These are phyloP conservation scores for Tricholoma sp. DNA, from an alignment of 768 basidiomycete genomes.

Conservation along the genomic window DNA sequence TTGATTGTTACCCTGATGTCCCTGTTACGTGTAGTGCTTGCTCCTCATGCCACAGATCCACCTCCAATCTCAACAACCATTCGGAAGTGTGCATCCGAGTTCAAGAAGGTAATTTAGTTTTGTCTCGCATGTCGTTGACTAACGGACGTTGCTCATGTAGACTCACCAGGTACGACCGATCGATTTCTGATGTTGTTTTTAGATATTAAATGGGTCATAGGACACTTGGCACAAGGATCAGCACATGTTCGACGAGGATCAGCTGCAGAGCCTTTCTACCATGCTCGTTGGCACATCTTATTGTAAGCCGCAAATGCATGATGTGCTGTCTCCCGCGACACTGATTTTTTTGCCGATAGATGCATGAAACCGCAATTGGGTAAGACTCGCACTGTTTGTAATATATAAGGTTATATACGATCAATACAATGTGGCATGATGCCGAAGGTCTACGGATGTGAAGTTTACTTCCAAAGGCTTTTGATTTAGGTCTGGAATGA, in stretches of 20 bases:
- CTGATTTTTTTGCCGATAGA: constrained; percentile 7
- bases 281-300: constrained; percentile 91
- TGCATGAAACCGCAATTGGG: constrained; percentile 4
- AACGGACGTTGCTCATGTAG: constrained; percentile 25
- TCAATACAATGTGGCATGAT: background rate
- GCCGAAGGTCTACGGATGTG: background rate
- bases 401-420: background rate
- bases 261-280: constrained; percentile 77
- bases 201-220: constrained; percentile 31
- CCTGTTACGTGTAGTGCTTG: constrained; percentile 48
- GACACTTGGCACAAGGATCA: constrained; percentile 94
- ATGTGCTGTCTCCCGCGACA: background rate
- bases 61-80: constrained; percentile 89
- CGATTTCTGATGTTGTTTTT: constrained; percentile 6
- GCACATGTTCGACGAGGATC: constrained; percentile 82
- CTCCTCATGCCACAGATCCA: constrained; percentile 77
- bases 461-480: background rate
- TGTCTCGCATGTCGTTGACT: constrained; percentile 10
- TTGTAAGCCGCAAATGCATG: constrained; percentile 42
- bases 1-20: constrained; percentile 7
- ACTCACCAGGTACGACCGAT: constrained; percentile 51
- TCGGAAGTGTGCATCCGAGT: constrained; percentile 77
- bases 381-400: background rate
- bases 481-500: background rate
- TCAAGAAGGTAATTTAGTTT: constrained; percentile 62